These are phyloP conservation scores for Rhizophora apiculata DNA, from an alignment of 345 rosid genomes.

Conservation along the genomic window DNA sequence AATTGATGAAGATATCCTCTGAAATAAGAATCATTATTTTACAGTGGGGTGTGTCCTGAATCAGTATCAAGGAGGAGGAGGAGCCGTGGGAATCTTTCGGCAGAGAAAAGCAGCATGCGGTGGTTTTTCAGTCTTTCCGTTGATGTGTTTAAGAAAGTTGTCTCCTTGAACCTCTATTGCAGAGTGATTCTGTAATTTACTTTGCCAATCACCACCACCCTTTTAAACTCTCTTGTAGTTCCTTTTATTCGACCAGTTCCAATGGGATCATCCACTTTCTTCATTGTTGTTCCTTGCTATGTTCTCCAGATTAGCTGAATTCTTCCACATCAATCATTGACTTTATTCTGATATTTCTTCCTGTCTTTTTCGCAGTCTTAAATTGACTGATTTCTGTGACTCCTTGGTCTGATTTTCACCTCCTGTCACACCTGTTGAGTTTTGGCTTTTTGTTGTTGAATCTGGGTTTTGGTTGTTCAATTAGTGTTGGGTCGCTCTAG, in stretches of 20 bases:
- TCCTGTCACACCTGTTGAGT: neutral
- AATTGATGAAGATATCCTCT: neutral
- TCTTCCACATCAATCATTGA: neutral
- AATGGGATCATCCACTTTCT: conserved; percentile 62
- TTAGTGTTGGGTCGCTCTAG: neutral
- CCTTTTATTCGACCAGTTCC: conserved; percentile 14
- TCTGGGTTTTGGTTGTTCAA: conserved; percentile 4
- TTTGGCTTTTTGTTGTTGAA: conserved; percentile 1
- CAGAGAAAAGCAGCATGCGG: conserved; percentile 51
- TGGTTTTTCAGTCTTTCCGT: conserved; percentile 61
- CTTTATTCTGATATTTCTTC: neutral
- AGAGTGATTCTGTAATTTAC: conserved; percentile 66
- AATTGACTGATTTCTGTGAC: no score
- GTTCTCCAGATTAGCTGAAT: conserved; percentile 67
- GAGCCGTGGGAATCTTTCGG: conserved; percentile 26
- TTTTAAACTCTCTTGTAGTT: neutral
- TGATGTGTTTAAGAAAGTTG: conserved; percentile 56
- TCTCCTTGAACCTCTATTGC: conserved; percentile 61
- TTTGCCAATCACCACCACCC: neutral
- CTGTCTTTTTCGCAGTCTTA: neutral
- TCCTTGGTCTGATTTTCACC: neutral
- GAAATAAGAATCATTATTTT: conserved; percentile 3
- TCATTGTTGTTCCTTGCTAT: conserved; percentile 52
- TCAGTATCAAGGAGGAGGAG: conserved; percentile 15
- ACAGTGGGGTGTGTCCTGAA: conserved; percentile 25